Percentiles rank a stretch among this genome's conserved stretches.
Conservation (phyloP, 768 basidiomycete species). For the Macrolepiota albuminosa region DNA sequence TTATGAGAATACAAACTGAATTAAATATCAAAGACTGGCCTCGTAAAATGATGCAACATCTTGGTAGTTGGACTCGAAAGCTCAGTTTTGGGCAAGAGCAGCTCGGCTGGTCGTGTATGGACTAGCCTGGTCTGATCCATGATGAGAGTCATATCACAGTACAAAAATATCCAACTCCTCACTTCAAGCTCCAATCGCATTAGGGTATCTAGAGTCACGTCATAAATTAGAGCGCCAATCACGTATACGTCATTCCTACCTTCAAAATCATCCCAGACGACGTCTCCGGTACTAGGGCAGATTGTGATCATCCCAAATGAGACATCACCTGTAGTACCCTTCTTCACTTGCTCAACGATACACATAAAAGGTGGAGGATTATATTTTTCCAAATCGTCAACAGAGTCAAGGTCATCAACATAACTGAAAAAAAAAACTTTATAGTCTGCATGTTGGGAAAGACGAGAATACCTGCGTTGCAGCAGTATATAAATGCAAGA, state of each 20-base stretch:
- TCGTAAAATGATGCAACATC: constrained; percentile 67
- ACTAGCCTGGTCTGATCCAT: constrained; percentile 71
- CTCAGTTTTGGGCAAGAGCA: constrained; percentile 58
- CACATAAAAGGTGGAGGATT: constrained; percentile 66
- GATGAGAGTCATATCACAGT: neutral
- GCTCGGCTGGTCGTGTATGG: constrained; percentile 79
- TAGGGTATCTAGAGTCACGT: constrained; percentile 50
- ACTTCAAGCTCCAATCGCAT: constrained; percentile 92
- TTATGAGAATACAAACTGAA: constrained; percentile 1
- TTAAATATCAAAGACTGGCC: constrained; percentile 32
- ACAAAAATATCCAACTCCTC: constrained; percentile 2
- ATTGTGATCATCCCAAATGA: constrained; percentile 73
- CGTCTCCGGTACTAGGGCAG: constrained; percentile 85
- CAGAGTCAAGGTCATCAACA: constrained; percentile 73
- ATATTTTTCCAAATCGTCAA: constrained; percentile 54
- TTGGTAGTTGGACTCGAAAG: constrained; percentile 71
- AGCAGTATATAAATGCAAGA: constrained; percentile 81
- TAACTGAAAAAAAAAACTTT: constrained; percentile 43
- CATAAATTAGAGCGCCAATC: neutral
- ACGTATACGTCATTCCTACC: constrained; percentile 35
- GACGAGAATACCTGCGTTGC: constrained; percentile 60
- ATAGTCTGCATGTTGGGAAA: neutral
- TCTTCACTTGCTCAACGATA: constrained; percentile 56
- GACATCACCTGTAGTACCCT: constrained; percentile 29
- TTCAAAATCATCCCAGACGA: constrained; percentile 89